Conservation (phyloP, 2,329 filamentous ascomycete genomes). For the Knoxdaviesia capensis region DNA sequence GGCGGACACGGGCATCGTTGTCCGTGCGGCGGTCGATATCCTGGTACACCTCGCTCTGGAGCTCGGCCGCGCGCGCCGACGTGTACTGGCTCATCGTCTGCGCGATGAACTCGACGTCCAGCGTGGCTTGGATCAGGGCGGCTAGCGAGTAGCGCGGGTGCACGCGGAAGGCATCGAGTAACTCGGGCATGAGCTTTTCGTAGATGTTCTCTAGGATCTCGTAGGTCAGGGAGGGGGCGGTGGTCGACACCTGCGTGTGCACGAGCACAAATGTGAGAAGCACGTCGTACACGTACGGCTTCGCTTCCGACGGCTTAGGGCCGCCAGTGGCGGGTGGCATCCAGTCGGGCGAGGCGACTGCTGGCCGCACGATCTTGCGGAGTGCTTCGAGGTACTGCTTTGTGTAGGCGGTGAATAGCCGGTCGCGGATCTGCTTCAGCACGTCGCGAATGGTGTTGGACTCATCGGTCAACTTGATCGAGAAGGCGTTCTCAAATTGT, state of each 20-base stretch:
- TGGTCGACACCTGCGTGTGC: slow-evolving; percentile 75
- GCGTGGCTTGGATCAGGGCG: slow-evolving; percentile 85
- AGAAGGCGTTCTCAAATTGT: slow-evolving; percentile 86
- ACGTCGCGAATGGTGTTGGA: slow-evolving; percentile 82
- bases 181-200: slow-evolving; percentile 57
- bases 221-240: slow-evolving; percentile 51
- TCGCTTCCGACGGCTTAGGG: slow-evolving; percentile 50
- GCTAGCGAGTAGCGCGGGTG: slow-evolving; percentile 52
- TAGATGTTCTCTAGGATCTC: slow-evolving; percentile 76
- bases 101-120: slow-evolving; percentile 91
- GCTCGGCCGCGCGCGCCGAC: slow-evolving; percentile 58
- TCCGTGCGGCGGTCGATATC: slow-evolving; percentile 79
- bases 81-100: slow-evolving; percentile 86
- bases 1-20: slow-evolving; percentile 55
- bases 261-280: slow-evolving; percentile 75
- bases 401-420: slow-evolving; percentile 85
- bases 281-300: slow-evolving; percentile 74
- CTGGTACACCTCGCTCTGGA: slow-evolving; percentile 80
- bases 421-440: slow-evolving; percentile 71
- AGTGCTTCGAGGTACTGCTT: slow-evolving; percentile 52
- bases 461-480: slow-evolving; percentile 85
- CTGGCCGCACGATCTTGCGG: slow-evolving; percentile 47
- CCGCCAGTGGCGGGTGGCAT: slow-evolving; percentile 26
- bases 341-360: slow-evolving; percentile 56
- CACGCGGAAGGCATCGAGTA: slow-evolving; percentile 61